These are phyloP conservation scores for Calonectria pseudoreteaudii DNA, from an alignment of 2,329 filamentous ascomycete species.

Conservation along the genomic window DNA sequence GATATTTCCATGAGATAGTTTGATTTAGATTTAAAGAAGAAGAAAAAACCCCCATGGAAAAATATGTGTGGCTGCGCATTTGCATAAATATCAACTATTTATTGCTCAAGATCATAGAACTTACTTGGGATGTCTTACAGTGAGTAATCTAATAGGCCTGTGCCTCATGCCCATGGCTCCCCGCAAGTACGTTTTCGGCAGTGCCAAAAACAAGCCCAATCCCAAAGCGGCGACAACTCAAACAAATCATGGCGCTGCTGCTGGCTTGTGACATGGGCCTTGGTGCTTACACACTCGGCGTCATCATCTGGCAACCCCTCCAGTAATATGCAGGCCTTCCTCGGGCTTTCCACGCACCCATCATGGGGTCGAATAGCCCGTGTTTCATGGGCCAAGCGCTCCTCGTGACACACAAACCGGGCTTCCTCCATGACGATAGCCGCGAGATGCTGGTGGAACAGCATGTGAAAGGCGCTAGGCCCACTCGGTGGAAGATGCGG, in stretches of 20 bases:
- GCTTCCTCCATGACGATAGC: constrained; percentile 21
- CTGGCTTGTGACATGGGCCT: not conserved
- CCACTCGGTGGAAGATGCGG: not conserved
- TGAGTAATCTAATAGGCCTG: not conserved
- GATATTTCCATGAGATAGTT: not conserved
- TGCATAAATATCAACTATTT: not conserved
- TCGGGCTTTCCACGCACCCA: not conserved
- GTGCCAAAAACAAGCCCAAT: not conserved
- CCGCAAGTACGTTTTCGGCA: not conserved
- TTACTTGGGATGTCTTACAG: not conserved
- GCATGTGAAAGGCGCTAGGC: constrained; percentile 48
- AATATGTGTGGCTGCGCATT: not conserved
- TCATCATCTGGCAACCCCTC: constrained; percentile 1
- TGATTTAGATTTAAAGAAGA: not conserved
- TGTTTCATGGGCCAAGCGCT: not conserved
- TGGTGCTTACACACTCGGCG: not conserved
- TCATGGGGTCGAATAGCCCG: not conserved
- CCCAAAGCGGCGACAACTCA: not conserved
- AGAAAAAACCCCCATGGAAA: not conserved
- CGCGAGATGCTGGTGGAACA: constrained; percentile 43
- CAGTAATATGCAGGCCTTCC: not conserved
- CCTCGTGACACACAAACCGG: constrained; percentile 37
- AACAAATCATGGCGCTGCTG: not conserved
- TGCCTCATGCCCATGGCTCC: too few species aligned
- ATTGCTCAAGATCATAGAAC: not conserved